A percentile compares a stretch with the other conserved stretches of the same genome.
These are phyloP conservation scores for Aspergillus leporis DNA, from an alignment of 495 filamentous ascomycete genomes.

Conservation along the genomic window DNA sequence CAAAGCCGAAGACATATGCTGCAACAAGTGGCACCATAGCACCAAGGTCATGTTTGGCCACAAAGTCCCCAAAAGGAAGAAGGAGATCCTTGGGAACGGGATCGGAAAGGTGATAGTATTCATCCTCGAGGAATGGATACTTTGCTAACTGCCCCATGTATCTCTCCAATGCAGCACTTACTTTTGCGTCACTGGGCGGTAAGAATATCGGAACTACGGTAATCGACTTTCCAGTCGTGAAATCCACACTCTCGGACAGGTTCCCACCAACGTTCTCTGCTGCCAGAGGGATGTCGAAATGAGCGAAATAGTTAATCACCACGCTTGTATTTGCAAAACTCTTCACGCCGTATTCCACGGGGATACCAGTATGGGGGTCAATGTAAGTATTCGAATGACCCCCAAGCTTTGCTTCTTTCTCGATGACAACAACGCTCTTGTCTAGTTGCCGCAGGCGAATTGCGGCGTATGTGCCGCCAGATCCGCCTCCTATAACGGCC, in stretches of 20 bases:
- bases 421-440: conserved; percentile 42
- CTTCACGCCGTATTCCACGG: conserved; percentile 43
- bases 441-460: conserved; percentile 32
- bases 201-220: background rate
- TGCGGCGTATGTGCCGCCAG: conserved; percentile 43
- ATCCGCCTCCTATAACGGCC: conserved; percentile 48
- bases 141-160: conserved; percentile 32
- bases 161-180: conserved; percentile 11
- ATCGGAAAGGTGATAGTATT: conserved; percentile 39
- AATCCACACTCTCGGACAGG: conserved; percentile 3
- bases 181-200: background rate
- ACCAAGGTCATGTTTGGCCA: conserved; percentile 31
- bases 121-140: conserved; percentile 41
- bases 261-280: background rate
- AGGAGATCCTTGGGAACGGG: conserved; percentile 48
- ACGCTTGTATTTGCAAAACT: conserved; percentile 33
- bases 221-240: background rate
- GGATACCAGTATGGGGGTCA: conserved; percentile 33
- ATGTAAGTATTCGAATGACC: conserved; percentile 46
- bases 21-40: conserved; percentile 10
- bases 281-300: background rate
- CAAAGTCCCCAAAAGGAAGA: conserved; percentile 43
- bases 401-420: conserved; percentile 37
- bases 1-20: conserved; percentile 10
- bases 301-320: conserved; percentile 32